Evolutionary conservation across 495 filamentous ascomycete species (phyloP), one percentile per base, ranked within the genome.

Genomic region (Neurospora sp.): DNA sequence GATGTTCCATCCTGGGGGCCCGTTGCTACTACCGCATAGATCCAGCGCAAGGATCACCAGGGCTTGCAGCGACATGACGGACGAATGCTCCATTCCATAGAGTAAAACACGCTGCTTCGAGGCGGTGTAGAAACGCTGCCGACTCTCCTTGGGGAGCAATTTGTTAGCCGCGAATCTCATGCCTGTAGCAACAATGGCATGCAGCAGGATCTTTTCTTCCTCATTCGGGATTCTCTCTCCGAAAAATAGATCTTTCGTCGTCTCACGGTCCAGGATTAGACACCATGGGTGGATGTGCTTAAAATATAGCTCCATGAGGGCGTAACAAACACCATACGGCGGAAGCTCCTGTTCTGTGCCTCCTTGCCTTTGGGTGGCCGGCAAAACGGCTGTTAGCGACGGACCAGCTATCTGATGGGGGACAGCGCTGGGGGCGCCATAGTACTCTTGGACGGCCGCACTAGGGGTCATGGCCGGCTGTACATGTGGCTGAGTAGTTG

Each of bases 241-340:
- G 77, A 97, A 97, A n/a, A 97, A 86, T 8, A 90, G 88, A 76
- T 96, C 92, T 9, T 96, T 80, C 0, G 92, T 94, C 1, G 91
- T 89, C 74, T 91, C 88, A 4, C 92, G 89, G 80, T 97, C 92
- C 21, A 97, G 84, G 28, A 97, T 95, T 0, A 94, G 94, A 82
- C 92, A 96, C 91, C 93, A 96, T 0, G 92, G 92, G 78, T 96
- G 94, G 79, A 97, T 89, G 74, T 96, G 92, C 76, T 95, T 92
- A 80, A 97, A 97, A 80, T 94, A 97, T 3, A 96, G 84, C 77
- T 96, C 92, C 8, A 92, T 91, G 34, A 97, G 82, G 2, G 91
- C 89, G 75, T 93, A 96, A 8, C 96, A 81, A 24, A 97, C 80
- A 80, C 95, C 92, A 73, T 96, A 94, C 7, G 94, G 93, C 1